Evolutionary conservation across 2,329 filamentous ascomycete genomes (phyloP).

Genomic region (Lecanicillium sp.): DNA sequence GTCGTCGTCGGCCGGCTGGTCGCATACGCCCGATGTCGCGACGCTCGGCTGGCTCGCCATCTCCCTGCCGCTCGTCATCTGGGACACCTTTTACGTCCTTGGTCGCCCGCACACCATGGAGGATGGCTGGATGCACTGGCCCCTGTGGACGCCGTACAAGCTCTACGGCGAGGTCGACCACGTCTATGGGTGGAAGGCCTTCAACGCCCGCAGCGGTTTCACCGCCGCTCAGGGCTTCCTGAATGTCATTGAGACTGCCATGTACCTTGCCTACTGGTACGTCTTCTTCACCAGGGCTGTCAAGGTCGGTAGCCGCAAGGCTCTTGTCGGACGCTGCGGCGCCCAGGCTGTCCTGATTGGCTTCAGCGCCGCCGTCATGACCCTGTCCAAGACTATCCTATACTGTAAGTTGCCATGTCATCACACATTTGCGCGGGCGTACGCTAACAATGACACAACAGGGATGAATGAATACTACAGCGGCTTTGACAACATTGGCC

Average conservation of each 20-base stretch:
- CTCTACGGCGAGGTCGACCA: constrained; percentile 76
- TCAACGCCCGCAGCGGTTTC: constrained; percentile 62
- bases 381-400: constrained; percentile 52
- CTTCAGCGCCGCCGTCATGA: constrained; percentile 51
- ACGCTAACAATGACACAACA: constrained; percentile 16
- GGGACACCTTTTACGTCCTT: constrained; percentile 76
- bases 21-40: constrained; percentile 35
- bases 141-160: constrained; percentile 69
- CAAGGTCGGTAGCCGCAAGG: constrained; percentile 18
- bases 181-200: constrained; percentile 73
- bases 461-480: constrained; percentile 51
- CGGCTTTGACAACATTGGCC: constrained; percentile 48
- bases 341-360: constrained; percentile 38
- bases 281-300: constrained; percentile 22
- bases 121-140: constrained; percentile 63
- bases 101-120: constrained; percentile 76
- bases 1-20: constrained; percentile 21
- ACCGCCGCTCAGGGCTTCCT: constrained; percentile 64
- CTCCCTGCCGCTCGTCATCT: constrained; percentile 70
- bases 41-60: constrained; percentile 64
- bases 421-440: neutral
- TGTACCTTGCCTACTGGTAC: constrained; percentile 53
- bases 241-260: constrained; percentile 59
- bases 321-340: constrained; percentile 33
- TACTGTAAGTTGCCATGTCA: constrained; percentile 41